Conservation (phyloP, 495 filamentous ascomycete species). For the Aspergillus biplanus region DNA sequence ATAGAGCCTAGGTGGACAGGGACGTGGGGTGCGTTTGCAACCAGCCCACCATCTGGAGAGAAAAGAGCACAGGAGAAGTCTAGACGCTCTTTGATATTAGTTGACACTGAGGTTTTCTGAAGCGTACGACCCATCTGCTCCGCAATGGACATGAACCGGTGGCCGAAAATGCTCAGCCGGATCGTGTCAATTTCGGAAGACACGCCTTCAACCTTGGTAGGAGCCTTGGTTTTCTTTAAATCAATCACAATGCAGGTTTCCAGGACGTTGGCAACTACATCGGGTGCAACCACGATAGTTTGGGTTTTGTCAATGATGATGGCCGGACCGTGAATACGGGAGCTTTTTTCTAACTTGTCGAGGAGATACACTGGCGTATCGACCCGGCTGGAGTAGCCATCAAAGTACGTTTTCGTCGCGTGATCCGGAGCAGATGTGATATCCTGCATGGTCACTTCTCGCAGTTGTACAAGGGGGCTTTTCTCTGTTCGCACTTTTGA, state of each 20-base stretch:
- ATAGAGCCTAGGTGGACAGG: slow-evolving; percentile 80
- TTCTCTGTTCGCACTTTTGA: slow-evolving; percentile 46
- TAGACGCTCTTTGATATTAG: slow-evolving; percentile 96
- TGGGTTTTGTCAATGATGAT: slow-evolving; percentile 95
- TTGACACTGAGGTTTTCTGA: slow-evolving; percentile 96
- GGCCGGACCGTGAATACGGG: slow-evolving; percentile 80
- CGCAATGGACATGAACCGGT: slow-evolving; percentile 98
- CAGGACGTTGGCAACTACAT: slow-evolving; percentile 56
- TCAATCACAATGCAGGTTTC: slow-evolving; percentile 56
- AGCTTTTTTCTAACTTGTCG: slow-evolving; percentile 74
- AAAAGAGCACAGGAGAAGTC: slow-evolving; percentile 98
- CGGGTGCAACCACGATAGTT: slow-evolving; percentile 89
- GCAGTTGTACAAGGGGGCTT: slow-evolving; percentile 45
- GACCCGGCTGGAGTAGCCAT: slow-evolving; percentile 66
- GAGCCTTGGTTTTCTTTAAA: slow-evolving; percentile 24
- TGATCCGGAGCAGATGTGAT: slow-evolving; percentile 33
- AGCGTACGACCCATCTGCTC: slow-evolving; percentile 97
- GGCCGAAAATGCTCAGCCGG: slow-evolving; percentile 92
- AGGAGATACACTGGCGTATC: slow-evolving; percentile 88
- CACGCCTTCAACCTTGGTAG: slow-evolving; percentile 65
- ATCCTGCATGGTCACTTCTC: slow-evolving; percentile 36
- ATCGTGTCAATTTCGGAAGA: slow-evolving; percentile 77
- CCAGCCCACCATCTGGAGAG: slow-evolving; percentile 84
- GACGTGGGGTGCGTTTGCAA: slow-evolving; percentile 93
- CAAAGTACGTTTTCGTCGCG: slow-evolving; percentile 51